Evolutionary conservation across 2,329 filamentous ascomycete genomes (phyloP).

Genomic region (Sarocladiaceae sp.): DNA sequence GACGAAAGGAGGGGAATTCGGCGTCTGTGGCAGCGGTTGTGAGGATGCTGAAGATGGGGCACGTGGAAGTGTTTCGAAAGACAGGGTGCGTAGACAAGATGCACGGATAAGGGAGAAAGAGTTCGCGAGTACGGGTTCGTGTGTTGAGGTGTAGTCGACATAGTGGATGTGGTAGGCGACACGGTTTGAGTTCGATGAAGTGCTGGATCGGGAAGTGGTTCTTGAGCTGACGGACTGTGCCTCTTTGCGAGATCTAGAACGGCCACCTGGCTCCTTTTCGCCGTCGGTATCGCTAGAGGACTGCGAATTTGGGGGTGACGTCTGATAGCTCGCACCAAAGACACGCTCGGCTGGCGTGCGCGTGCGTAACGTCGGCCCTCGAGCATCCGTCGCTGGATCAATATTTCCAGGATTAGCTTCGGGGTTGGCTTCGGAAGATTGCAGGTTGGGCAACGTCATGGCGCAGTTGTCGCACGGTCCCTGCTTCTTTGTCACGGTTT

Average conservation of each 20-base stretch:
- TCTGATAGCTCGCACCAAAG: constrained; percentile 38
- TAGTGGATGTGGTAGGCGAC: constrained; percentile 54
- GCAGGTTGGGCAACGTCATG: constrained; percentile 49
- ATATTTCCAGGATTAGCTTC: constrained; percentile 8
- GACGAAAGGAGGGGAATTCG: constrained; percentile 40
- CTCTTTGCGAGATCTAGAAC: constrained; percentile 33
- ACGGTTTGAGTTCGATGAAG: constrained; percentile 40
- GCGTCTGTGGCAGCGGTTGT: constrained; percentile 22
- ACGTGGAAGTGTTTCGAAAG: constrained; percentile 59
- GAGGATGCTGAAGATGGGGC: constrained; percentile 36
- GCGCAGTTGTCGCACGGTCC: constrained; percentile 64
- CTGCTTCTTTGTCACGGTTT: constrained; percentile 57
- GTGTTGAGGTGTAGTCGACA: constrained; percentile 62
- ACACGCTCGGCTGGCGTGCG: constrained; percentile 55
- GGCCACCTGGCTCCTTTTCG: constrained; percentile 37
- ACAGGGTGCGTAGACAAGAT: constrained; percentile 60
- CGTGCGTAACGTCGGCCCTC: constrained; percentile 53
- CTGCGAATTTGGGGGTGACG: constrained; percentile 47
- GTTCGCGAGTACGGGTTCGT: constrained; percentile 54
- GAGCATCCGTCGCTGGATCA: constrained; percentile 29
- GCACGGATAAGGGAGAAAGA: constrained; percentile 62
- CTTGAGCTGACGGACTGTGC: constrained; percentile 37
- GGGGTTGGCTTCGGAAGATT: constrained; percentile 18
- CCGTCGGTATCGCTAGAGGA: constrained; percentile 45
- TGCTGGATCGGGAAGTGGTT: constrained; percentile 46